These are phyloP conservation scores for Termitomyces sp. DNA, from an alignment of 768 basidiomycete genomes.

Conservation along the genomic window DNA sequence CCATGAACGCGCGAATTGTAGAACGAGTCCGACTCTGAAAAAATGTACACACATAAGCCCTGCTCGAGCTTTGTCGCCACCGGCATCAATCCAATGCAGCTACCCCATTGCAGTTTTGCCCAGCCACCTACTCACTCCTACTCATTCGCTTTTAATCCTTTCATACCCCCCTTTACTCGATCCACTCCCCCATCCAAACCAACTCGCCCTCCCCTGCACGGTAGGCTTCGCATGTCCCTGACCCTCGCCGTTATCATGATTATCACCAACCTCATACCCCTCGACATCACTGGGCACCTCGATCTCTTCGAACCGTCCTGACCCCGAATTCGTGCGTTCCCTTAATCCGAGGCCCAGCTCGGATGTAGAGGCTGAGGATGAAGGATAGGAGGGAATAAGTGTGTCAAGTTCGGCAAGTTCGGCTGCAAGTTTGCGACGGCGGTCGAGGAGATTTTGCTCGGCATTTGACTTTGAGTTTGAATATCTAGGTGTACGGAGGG, in stretches of 20 bases:
- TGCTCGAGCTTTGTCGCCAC: too few relatives aligned
- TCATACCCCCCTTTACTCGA: slow-evolving; percentile 38
- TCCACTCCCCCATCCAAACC: slow-evolving; percentile 48
- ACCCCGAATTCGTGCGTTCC: slow-evolving; percentile 34
- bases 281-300: slow-evolving; percentile 69
- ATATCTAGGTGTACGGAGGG: neutral
- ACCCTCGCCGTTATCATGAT: neutral
- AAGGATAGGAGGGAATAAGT: slow-evolving; percentile 23
- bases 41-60: too few relatives aligned
- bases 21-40: too few relatives aligned
- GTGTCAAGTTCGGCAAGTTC: slow-evolving; percentile 44
- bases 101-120: too few relatives aligned
- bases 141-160: slow-evolving; percentile 45
- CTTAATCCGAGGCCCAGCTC: slow-evolving; percentile 21
- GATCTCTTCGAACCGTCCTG: slow-evolving; percentile 59
- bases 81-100: too few relatives aligned
- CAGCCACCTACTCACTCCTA: neutral
- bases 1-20: too few relatives aligned
- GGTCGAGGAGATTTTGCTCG: slow-evolving; percentile 31
- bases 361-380: slow-evolving; percentile 21
- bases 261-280: slow-evolving; percentile 44
- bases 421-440: slow-evolving; percentile 47
- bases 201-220: slow-evolving; percentile 31
- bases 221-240: slow-evolving; percentile 12
- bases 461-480: neutral